phyloP scores from a whole-genome alignment of 2,329 filamentous ascomycete species.

The Trichoderma lentiforme region DNA sequence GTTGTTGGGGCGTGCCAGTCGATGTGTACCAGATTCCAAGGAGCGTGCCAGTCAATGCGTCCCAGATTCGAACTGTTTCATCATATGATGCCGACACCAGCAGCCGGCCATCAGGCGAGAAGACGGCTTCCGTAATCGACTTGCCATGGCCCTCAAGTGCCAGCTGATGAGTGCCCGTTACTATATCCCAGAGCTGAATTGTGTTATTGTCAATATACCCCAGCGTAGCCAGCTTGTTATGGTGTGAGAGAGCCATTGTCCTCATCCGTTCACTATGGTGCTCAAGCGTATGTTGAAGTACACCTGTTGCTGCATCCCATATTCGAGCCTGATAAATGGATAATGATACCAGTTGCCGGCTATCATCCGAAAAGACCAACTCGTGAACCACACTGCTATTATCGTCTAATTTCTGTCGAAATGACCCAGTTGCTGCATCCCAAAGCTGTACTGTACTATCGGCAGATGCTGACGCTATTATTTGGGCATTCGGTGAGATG shows the following conservation, averaged over 20 bases:
- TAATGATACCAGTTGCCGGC: background rate
- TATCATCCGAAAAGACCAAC: background rate
- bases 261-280: rapidly evolving
- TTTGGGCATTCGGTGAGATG: background rate
- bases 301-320: background rate
- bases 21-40: background rate
- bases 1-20: background rate
- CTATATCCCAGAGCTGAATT: background rate
- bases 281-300: background rate
- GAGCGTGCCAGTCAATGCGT: no score
- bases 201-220: no score
- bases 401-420: background rate
- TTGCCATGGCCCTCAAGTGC: background rate
- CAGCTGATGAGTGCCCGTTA: background rate
- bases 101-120: background rate
- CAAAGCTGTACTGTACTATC: background rate
- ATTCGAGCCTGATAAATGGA: background rate
- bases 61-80: background rate
- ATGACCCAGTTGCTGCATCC: background rate
- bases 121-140: background rate
- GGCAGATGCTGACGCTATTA: background rate
- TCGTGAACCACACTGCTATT: no score
- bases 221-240: background rate
- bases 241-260: background rate
- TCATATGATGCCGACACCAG: background rate